Conservation (phyloP, 331 rosid species). For the Telfairia occidentalis region DNA sequence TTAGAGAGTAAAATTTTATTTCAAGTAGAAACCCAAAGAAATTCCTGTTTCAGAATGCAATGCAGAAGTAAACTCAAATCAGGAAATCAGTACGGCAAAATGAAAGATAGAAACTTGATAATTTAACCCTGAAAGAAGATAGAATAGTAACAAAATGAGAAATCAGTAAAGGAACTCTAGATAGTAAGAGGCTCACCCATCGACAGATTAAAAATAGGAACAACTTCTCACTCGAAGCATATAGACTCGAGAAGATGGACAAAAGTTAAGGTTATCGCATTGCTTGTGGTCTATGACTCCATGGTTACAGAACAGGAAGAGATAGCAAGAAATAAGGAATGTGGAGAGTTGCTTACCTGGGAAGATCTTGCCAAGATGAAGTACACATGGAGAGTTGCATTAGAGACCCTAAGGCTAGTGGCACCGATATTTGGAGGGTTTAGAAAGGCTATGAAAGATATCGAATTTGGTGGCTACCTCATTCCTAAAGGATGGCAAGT, state of each 20-base stretch:
- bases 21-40: background rate
- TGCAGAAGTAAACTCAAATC: background rate
- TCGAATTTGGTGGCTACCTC: slow-evolving; percentile 47
- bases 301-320: slow-evolving; percentile 58
- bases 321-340: slow-evolving; percentile 38
- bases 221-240: background rate
- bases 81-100: background rate
- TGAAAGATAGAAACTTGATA: background rate
- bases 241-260: background rate
- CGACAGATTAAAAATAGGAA: background rate
- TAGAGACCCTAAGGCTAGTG: slow-evolving; percentile 54
- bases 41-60: background rate
- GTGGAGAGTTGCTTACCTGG: slow-evolving; percentile 50
- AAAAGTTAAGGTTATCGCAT: background rate
- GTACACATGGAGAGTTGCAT: slow-evolving; percentile 67
- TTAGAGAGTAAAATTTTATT: background rate
- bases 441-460: slow-evolving; percentile 38
- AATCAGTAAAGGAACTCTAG: slow-evolving; percentile 28
- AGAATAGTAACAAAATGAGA: slow-evolving; percentile 32
- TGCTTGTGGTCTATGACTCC: slow-evolving; percentile 16
- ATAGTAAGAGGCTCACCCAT: slow-evolving; percentile 22
- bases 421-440: slow-evolving; percentile 56
- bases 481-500: slow-evolving; percentile 90
- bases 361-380: slow-evolving; percentile 74
- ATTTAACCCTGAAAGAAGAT: slow-evolving; percentile 26